Evolutionary conservation across 169 alveolate genomes (phyloP).

Genomic region (Perkinsus chesapeaki): DNA sequence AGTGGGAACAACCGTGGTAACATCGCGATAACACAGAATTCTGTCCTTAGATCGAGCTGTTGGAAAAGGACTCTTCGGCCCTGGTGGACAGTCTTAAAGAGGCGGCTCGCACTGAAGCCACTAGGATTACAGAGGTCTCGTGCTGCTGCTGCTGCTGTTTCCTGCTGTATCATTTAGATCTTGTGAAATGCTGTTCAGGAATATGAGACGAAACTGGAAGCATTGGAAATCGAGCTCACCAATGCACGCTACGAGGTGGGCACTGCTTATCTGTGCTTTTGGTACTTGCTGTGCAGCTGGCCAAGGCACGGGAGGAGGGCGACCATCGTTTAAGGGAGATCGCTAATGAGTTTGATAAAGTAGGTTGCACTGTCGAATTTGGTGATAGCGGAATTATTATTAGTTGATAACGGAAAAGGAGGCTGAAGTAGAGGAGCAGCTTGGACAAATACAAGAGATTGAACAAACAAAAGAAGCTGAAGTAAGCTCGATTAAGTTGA

Average conservation of each 20-base stretch:
- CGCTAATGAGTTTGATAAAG: background rate
- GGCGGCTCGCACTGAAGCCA: background rate
- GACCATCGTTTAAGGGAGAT: background rate
- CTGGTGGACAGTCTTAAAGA: background rate
- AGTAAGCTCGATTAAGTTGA: background rate
- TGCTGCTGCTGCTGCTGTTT: background rate
- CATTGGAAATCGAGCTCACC: background rate
- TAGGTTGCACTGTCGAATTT: background rate
- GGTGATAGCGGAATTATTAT: background rate
- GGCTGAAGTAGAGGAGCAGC: background rate
- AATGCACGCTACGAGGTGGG: background rate
- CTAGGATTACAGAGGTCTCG: background rate
- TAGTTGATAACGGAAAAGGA: background rate
- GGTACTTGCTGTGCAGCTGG: background rate
- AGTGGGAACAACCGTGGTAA: background rate
- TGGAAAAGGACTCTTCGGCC: background rate
- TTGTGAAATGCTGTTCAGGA: background rate
- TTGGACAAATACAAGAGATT: background rate
- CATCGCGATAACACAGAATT: background rate
- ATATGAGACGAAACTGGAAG: background rate
- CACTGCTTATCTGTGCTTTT: background rate
- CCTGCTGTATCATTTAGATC: background rate
- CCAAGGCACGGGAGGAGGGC: background rate
- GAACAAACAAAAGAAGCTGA: background rate
- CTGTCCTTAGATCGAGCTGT: background rate